Evolutionary conservation across 306 rosid species (phyloP).

Genomic region (Quercus glauca): DNA sequence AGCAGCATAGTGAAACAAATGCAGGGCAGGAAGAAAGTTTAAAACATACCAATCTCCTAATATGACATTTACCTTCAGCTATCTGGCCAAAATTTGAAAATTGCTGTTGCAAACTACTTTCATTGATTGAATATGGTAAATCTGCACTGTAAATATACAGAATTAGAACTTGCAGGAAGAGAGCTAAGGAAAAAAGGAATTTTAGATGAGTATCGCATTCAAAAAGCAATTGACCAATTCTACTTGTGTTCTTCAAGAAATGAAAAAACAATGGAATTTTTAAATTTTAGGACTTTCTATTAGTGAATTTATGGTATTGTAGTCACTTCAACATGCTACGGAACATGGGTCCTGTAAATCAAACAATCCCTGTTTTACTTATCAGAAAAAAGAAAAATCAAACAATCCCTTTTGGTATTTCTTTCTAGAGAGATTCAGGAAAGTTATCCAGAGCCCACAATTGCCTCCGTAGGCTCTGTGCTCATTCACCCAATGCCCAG

Average conservation of each 20-base stretch:
- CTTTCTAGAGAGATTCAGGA: not conserved
- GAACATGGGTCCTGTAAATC: not conserved
- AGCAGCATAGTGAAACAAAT: not conserved
- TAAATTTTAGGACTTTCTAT: not conserved
- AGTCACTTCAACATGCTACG: not conserved
- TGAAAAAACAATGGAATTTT: not conserved
- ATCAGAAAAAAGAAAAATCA: not conserved
- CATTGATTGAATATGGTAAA: conserved; percentile 71
- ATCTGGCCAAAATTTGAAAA: conserved; percentile 82
- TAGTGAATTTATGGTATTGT: not conserved
- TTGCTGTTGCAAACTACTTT: conserved; percentile 53
- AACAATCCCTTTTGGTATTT: not conserved
- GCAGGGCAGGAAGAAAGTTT: not conserved
- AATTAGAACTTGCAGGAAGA: conserved; percentile 10
- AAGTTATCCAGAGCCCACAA: not conserved
- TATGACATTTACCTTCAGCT: conserved; percentile 62
- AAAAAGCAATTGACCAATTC: not conserved
- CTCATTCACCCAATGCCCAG: not conserved
- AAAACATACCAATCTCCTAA: not conserved
- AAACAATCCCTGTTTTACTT: not conserved
- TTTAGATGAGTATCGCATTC: not conserved
- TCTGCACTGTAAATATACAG: conserved; percentile 48
- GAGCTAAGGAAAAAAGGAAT: not conserved
- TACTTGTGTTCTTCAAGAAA: not conserved
- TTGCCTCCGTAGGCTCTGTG: not conserved